These are phyloP conservation scores for Candida pseudofarinosa DNA, from an alignment of 805 yeast species.

Conservation along the genomic window DNA sequence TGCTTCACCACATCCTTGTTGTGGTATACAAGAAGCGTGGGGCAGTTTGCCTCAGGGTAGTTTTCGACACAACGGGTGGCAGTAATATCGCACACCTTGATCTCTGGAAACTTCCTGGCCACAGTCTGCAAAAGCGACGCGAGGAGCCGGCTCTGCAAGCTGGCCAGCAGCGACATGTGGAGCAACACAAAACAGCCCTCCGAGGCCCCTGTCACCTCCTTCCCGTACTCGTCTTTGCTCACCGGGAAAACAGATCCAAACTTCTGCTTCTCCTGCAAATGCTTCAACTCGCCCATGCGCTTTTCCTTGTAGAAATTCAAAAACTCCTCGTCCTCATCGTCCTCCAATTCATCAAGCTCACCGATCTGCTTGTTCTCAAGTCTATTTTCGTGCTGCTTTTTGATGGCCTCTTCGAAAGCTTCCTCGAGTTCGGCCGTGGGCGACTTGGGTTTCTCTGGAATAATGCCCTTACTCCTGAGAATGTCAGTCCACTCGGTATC, in stretches of 20 bases:
- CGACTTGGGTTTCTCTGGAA: slow-evolving; percentile 87
- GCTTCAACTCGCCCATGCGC: slow-evolving; percentile 69
- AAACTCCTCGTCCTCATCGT: slow-evolving; percentile 91
- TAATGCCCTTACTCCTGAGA: slow-evolving; percentile 80
- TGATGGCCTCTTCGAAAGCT: slow-evolving; percentile 79
- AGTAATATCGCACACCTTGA: slow-evolving; percentile 90
- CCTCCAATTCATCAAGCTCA: slow-evolving; percentile 85
- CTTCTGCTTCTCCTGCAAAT: slow-evolving; percentile 50
- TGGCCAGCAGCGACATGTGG: slow-evolving; percentile 68
- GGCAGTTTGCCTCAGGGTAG: slow-evolving; percentile 87
- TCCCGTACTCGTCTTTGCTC: slow-evolving; percentile 81
- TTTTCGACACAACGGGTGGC: slow-evolving; percentile 87
- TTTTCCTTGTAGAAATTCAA: slow-evolving; percentile 71
- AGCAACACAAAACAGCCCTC: slow-evolving; percentile 62
- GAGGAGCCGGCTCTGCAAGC: slow-evolving; percentile 70
- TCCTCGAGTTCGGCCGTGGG: slow-evolving; percentile 85
- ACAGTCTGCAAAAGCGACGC: slow-evolving; percentile 50
- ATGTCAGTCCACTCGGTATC: slow-evolving; percentile 99
- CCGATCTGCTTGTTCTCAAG: slow-evolving; percentile 72
- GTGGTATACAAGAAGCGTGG: slow-evolving; percentile 80
- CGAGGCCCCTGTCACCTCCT: slow-evolving; percentile 82
- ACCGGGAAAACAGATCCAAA: slow-evolving; percentile 78
- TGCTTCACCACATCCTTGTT: slow-evolving; percentile 79
- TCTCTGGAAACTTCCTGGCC: slow-evolving; percentile 69
- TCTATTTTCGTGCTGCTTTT: slow-evolving; percentile 75